These are phyloP conservation scores for Penicillium dipodomyicola DNA, from an alignment of 495 filamentous ascomycete species.

Conservation along the genomic window DNA sequence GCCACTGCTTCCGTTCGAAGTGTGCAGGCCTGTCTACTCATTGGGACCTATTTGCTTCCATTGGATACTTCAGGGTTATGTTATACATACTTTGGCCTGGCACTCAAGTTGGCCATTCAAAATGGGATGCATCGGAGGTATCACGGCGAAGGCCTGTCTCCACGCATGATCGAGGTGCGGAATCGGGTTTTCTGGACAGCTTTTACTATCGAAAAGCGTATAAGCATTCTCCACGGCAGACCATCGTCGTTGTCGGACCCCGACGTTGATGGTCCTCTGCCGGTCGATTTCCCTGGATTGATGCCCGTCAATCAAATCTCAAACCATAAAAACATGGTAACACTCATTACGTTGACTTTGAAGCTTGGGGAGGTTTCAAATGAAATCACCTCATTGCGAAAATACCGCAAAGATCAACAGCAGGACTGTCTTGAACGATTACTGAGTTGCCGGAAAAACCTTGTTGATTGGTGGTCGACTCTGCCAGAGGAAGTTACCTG, in stretches of 20 bases:
- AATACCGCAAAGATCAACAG: slow-evolving; percentile 41
- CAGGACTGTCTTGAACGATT: slow-evolving; percentile 46
- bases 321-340: slow-evolving; percentile 48
- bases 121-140: slow-evolving; percentile 56
- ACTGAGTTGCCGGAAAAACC: slow-evolving; percentile 39
- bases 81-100: slow-evolving; percentile 51
- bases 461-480: slow-evolving; percentile 51
- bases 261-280: slow-evolving; percentile 49
- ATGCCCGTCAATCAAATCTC: slow-evolving; percentile 35
- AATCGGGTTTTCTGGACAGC: slow-evolving; percentile 54
- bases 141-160: slow-evolving; percentile 43
- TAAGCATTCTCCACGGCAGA: slow-evolving; percentile 49
- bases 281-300: slow-evolving; percentile 43
- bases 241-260: slow-evolving; percentile 44
- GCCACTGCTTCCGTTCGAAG: slow-evolving; percentile 51
- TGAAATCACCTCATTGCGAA: slow-evolving; percentile 43
- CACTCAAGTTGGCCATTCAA: slow-evolving; percentile 51
- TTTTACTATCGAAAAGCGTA: slow-evolving; percentile 50
- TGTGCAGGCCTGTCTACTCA: slow-evolving; percentile 51
- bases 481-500: slow-evolving; percentile 45
- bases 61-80: slow-evolving; percentile 51
- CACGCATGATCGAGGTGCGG: slow-evolving; percentile 44
- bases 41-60: slow-evolving; percentile 50
- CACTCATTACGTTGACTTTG: slow-evolving; percentile 46
- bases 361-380: slow-evolving; percentile 45